Base-by-base conservation (phyloP, 2,329 filamentous ascomycete species). In the Beauveria rudraprayagi region DNA sequence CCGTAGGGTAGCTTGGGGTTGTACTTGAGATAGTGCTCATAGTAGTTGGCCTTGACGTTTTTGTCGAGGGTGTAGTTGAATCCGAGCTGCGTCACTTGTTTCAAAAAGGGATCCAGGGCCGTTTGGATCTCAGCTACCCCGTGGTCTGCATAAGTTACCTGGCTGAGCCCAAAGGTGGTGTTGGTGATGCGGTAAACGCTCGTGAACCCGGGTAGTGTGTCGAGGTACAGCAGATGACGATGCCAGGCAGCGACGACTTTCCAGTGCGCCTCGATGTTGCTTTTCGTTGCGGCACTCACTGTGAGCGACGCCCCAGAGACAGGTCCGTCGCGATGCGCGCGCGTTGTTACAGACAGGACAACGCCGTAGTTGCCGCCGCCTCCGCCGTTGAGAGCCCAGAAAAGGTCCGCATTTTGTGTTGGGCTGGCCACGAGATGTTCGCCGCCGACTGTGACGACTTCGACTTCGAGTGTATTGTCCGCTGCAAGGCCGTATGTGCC, bases 351-450 rank as follows among this genome's bases (percentile, higher is more conserved):
- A 2, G 80, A 82, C 17, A 78, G 69, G 1, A 87, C 81, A 2
- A 86, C 75, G 2, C 76, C 84, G 65, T 81, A 88, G 34, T 77
- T 86, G 17, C 83, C 82, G 10, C 78, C 80, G 2, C 85, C 84
- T 0, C 85, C 83, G 3, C 84, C 84, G 47, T 76, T 75, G 1
- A 87, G 70, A 1, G 85, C 86, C 85, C 84, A 89, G 72, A 83
- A 88, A 1, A 88, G 73, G 56, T 87, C 84, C 0, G 73, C 61
- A 64, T 87, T 81, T 37, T 78, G 63, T 0, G 66, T 67, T 0
- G 73, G 75, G 4, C 75, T 79, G 0, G 82, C 83, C 2, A 70
- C 77, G 1, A 85, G 63, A n/a, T 78, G 66, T 17, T 75, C 62
- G 2, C 84, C 83, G 17, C 69, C 67, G 0, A 76, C 79, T 8